A percentile compares a stretch with the other conserved stretches of the same genome.
Conservation (phyloP, 352 stramenopile species). For the Phytophthora capsici region DNA sequence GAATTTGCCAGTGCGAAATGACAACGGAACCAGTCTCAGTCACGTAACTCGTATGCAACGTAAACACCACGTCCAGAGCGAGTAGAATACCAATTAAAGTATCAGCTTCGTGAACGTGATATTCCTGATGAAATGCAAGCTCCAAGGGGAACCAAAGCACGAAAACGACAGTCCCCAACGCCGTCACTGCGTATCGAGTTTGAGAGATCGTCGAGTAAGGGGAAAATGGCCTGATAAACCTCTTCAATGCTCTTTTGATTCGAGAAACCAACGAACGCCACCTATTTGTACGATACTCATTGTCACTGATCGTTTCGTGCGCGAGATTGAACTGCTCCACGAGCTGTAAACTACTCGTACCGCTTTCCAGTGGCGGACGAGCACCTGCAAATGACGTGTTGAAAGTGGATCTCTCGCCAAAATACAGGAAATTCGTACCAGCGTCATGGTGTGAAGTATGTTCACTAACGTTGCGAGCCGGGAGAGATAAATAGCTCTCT, state of each 20-base stretch:
- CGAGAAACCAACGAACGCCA: too few species aligned
- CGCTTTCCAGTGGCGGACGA: conserved; percentile 20
- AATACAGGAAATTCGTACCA: conserved; percentile 14
- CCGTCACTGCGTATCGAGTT: conserved; percentile 27
- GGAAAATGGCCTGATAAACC: conserved; percentile 32
- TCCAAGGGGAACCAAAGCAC: conserved; percentile 46
- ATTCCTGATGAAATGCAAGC: conserved; percentile 37
- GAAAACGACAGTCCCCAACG: conserved; percentile 37
- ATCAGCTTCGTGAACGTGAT: not conserved
- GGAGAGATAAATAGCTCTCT: conserved; percentile 12
- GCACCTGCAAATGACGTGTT: not conserved
- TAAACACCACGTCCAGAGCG: conserved; percentile 34
- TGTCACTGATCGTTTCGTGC: not conserved
- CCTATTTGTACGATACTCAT: too few species aligned
- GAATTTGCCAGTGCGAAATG: conserved; percentile 27
- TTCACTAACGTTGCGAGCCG: conserved; percentile 22
- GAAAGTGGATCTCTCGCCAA: conserved; percentile 5
- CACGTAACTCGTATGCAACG: conserved; percentile 44
- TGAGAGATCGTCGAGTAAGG: conserved; percentile 40
- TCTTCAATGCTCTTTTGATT: too few species aligned
- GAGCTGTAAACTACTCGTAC: conserved; percentile 7
- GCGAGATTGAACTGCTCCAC: conserved; percentile 18
- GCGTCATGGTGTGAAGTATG: conserved; percentile 6
- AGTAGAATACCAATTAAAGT: conserved; percentile 17
- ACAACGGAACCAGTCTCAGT: conserved; percentile 35